Evolutionary conservation across 495 filamentous ascomycete species (phyloP).

Genomic region (Aspergillus haitiensis): DNA sequence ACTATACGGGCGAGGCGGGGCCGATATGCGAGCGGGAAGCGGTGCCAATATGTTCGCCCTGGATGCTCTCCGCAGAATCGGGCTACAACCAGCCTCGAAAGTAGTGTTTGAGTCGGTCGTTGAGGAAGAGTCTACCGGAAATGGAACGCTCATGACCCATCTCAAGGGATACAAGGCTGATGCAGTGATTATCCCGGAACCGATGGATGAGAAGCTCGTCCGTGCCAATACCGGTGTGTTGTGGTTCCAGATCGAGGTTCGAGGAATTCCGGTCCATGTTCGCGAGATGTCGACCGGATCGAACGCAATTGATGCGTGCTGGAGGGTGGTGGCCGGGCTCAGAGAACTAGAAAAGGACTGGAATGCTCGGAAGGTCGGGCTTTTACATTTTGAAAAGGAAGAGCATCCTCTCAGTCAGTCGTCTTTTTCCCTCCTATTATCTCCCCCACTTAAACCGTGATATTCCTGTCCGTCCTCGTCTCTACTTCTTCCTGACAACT

Average conservation of each 20-base stretch:
- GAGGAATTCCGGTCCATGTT: slow-evolving; percentile 9
- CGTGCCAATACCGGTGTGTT: slow-evolving; percentile 9
- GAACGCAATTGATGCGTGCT: slow-evolving; percentile 11
- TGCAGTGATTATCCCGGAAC: slow-evolving; percentile 10
- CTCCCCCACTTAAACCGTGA: too few species aligned
- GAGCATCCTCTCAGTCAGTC: slow-evolving; percentile 4
- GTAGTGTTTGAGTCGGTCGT: slow-evolving; percentile 9
- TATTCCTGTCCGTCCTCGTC: not conserved
- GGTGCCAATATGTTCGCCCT: slow-evolving; percentile 7
- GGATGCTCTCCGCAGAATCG: slow-evolving; percentile 6
- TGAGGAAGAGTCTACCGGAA: slow-evolving; percentile 10
- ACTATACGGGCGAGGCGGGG: slow-evolving; percentile 8
- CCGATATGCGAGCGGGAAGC: slow-evolving; percentile 10
- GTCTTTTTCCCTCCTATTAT: not conserved
- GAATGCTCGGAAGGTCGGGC: slow-evolving; percentile 8
- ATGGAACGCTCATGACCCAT: slow-evolving; percentile 8
- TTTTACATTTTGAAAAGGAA: slow-evolving; percentile 12
- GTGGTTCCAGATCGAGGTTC: slow-evolving; percentile 12
- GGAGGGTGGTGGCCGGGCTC: not conserved
- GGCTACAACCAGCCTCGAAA: slow-evolving; percentile 9
- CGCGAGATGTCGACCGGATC: slow-evolving; percentile 7
- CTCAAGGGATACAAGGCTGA: slow-evolving; percentile 7
- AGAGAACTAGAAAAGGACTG: slow-evolving; percentile 11
- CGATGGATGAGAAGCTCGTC: slow-evolving; percentile 14
- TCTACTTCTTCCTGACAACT: not conserved